Evolutionary conservation across 2,329 filamentous ascomycete species (phyloP).

Genomic region (Fusarium coicis): DNA sequence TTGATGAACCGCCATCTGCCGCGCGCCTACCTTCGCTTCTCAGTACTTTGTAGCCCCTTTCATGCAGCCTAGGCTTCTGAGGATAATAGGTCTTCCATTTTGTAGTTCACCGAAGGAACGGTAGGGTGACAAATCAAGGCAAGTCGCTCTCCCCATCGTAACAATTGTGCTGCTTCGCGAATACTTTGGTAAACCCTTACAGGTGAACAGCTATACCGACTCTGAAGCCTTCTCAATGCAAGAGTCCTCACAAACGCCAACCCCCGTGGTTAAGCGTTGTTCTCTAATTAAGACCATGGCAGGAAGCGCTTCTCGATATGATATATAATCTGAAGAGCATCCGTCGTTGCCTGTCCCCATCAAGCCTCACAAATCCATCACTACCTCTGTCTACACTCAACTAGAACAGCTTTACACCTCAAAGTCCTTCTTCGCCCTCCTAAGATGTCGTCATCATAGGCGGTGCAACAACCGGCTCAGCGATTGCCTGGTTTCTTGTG

Average conservation of each 20-base stretch:
- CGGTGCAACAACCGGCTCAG: conserved; percentile 23
- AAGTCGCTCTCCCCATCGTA: too few species aligned
- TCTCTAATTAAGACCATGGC: rapidly evolving
- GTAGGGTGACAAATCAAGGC: neutral
- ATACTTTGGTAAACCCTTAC: neutral
- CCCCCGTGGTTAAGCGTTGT: neutral
- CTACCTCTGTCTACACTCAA: too few species aligned
- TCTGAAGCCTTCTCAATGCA: neutral
- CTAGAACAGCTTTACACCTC: neutral
- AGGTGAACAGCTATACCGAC: too few species aligned
- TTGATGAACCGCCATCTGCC: neutral
- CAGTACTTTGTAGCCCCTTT: rapidly evolving
- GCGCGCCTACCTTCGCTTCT: neutral
- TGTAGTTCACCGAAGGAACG: neutral
- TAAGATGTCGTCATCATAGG: conserved; percentile 17
- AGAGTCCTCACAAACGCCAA: neutral
- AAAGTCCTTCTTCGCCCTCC: neutral
- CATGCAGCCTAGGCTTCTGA: neutral
- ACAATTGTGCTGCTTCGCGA: neutral
- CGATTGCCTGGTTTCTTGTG: conserved; percentile 18
- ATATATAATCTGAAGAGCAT: neutral
- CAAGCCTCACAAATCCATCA: neutral
- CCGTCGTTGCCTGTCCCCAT: too few species aligned
- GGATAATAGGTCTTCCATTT: neutral
- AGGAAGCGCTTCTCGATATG: neutral